Evolutionary conservation across 441 rosid species (phyloP).

Genomic region (Biscutella auriculata): DNA sequence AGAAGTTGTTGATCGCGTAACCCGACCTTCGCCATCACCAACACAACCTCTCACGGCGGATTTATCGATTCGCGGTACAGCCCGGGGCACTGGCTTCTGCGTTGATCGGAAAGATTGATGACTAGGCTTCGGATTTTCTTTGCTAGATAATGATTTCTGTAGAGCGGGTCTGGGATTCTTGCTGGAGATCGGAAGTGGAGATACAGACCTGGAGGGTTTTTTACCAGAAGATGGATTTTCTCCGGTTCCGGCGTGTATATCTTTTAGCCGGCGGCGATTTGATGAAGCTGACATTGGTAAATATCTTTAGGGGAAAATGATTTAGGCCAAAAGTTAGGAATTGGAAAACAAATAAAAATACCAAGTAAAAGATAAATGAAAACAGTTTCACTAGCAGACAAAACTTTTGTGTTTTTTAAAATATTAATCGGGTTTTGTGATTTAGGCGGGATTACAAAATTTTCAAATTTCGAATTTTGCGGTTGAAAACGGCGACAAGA

Average conservation of each 20-base stretch:
- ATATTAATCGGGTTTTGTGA: too few species aligned
- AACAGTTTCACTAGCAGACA: too few species aligned
- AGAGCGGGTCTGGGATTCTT: conserved; percentile 19
- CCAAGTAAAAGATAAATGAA: too few species aligned
- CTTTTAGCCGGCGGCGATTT: conserved; percentile 50
- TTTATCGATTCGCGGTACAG: conserved; percentile 52
- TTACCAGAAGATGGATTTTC: conserved; percentile 20
- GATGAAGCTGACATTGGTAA: conserved; percentile 49
- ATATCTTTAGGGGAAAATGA: neutral
- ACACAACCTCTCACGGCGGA: conserved; percentile 16
- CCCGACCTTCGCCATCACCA: conserved; percentile 27
- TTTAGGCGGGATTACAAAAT: too few species aligned
- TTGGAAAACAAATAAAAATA: too few species aligned
- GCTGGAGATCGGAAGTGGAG: conserved; percentile 30
- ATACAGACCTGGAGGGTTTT: conserved; percentile 33
- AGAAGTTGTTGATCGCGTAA: conserved; percentile 46
- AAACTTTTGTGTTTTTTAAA: too few species aligned
- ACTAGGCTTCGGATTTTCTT: conserved; percentile 40
- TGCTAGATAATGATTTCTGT: conserved; percentile 35
- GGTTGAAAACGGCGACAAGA: too few species aligned
- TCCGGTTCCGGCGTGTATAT: conserved; percentile 28
- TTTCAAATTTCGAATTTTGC: too few species aligned
- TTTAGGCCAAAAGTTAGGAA: too few species aligned
- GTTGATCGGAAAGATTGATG: conserved; percentile 22
- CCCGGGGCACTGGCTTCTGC: conserved; percentile 46